Base-by-base conservation (phyloP, 768 basidiomycete genomes). In the Sporobolomyces pararoseus region DNA sequence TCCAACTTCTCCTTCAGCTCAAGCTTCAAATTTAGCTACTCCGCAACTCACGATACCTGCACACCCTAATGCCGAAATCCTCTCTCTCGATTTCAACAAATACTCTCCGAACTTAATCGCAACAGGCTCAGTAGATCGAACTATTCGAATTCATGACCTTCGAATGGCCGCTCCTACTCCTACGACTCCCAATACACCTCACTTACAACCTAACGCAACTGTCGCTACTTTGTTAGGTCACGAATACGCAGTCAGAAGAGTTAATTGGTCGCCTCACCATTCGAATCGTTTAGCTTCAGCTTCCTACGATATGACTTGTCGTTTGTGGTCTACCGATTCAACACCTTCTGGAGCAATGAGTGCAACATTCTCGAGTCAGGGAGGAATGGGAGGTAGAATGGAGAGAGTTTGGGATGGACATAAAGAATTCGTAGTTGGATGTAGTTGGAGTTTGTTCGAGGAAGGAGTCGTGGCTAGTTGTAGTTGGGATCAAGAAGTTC, bases 251-350 rank as follows among this genome's bases (percentile, higher is more conserved):
- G 86, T 94, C 51, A 83, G 92, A 49, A 89, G 89, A 78, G 85
- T 95, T 5, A 89, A 90, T 71, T 95, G 92, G 91, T 74, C 68
- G 2, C 79, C 80, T 7, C 77, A 80, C 60, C 63, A 71, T 10
- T 19, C 65, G 4, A 65, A 76, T 51, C 37, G 79, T 7, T 61
- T 83, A 29, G 81, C 82, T 13, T 85, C 84, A 39, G 84, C 85
- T 46, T 88, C 89, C 76, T 94, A 97, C 80, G 95, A 98, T 78
- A 98, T 97, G 95, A 92, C 92, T 1, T 91, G 89, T 79, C 83
- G 91, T 78, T 83, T 94, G 89, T 96, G 82, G 78, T 88, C 84
- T 35, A 16, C 75, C 34, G 47, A 65, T 7, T 21, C 25, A 7
- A 21, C 49, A 17, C 25, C 29, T 9, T 46, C 50, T 12, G 21